Conservation (phyloP, 306 rosid genomes). For the Coriaria nepalensis region DNA sequence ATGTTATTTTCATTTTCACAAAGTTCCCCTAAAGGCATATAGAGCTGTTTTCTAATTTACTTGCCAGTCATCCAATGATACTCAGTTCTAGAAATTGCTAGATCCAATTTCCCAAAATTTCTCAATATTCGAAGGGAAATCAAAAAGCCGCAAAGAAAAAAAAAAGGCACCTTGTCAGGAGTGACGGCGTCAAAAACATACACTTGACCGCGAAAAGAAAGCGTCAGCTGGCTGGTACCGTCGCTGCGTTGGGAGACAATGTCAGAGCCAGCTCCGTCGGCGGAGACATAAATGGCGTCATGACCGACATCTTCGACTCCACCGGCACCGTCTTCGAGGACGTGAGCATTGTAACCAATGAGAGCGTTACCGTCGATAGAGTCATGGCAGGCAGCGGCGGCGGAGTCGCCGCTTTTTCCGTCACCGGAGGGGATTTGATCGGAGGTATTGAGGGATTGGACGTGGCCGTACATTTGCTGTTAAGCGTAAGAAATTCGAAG, state of each 20-base stretch:
- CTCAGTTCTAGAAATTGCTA: too few relatives aligned
- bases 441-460: constrained; percentile 34
- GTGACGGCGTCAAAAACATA: constrained; percentile 80
- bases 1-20: too few relatives aligned
- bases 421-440: constrained; percentile 38
- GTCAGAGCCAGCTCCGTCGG: constrained; percentile 26
- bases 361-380: constrained; percentile 36
- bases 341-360: constrained; percentile 41
- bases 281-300: constrained; percentile 32
- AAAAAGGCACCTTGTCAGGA: constrained; percentile 52
- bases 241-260: constrained; percentile 37
- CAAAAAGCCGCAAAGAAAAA: neutral
- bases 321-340: constrained; percentile 40
- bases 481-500: neutral
- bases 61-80: too few relatives aligned
- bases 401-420: constrained; percentile 30
- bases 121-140: constrained; percentile 1
- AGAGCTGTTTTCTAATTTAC: too few relatives aligned
- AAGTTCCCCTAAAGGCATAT: too few relatives aligned
- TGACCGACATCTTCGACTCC: constrained; percentile 34
- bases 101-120: neutral
- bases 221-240: constrained; percentile 72
- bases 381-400: constrained; percentile 17
- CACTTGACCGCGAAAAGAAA: constrained; percentile 87
- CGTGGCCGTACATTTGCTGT: constrained; percentile 52